phyloP scores from a whole-genome alignment of 768 basidiomycete genomes.

The Vishniacozyma victoriae region DNA sequence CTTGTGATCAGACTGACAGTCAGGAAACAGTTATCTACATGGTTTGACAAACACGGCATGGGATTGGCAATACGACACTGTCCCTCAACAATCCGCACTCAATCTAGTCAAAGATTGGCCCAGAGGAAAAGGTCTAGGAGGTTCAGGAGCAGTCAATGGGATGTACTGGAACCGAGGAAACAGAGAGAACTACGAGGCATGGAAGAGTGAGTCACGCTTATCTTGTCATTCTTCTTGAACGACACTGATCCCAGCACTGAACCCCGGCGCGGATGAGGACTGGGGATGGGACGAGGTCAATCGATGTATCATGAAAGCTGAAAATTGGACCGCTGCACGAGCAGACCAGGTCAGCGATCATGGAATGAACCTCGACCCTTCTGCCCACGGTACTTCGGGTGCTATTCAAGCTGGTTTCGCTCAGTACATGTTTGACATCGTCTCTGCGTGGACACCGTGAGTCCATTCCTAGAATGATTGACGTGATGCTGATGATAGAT shows the following conservation, averaged over 20 bases:
- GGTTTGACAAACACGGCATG: slow-evolving; percentile 28
- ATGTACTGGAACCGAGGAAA: slow-evolving; percentile 53
- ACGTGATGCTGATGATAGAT: slow-evolving; percentile 48
- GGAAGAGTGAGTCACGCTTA: slow-evolving; percentile 25
- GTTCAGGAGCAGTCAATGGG: slow-evolving; percentile 64
- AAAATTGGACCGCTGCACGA: slow-evolving; percentile 57
- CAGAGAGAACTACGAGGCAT: slow-evolving; percentile 29
- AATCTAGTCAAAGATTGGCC: slow-evolving; percentile 51
- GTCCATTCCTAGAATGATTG: slow-evolving; percentile 40
- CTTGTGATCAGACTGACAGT: background rate
- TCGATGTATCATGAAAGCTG: slow-evolving; percentile 48
- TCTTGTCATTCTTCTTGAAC: background rate
- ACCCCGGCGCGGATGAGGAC: slow-evolving; percentile 29
- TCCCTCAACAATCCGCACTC: slow-evolving; percentile 29
- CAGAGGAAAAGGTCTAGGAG: slow-evolving; percentile 62
- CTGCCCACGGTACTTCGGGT: slow-evolving; percentile 55
- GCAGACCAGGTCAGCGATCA: slow-evolving; percentile 48
- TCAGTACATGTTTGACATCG: slow-evolving; percentile 51
- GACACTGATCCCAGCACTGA: slow-evolving; percentile 43
- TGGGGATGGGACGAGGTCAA: slow-evolving; percentile 42
- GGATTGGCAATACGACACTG: slow-evolving; percentile 38
- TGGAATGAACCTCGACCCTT: slow-evolving; percentile 51
- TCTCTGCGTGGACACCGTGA: slow-evolving; percentile 57
- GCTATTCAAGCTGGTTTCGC: slow-evolving; percentile 53
- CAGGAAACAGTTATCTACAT: slow-evolving; percentile 30